Conservation (phyloP, 1,284 basidiomycete species). For the Lentinus polychrous region DNA sequence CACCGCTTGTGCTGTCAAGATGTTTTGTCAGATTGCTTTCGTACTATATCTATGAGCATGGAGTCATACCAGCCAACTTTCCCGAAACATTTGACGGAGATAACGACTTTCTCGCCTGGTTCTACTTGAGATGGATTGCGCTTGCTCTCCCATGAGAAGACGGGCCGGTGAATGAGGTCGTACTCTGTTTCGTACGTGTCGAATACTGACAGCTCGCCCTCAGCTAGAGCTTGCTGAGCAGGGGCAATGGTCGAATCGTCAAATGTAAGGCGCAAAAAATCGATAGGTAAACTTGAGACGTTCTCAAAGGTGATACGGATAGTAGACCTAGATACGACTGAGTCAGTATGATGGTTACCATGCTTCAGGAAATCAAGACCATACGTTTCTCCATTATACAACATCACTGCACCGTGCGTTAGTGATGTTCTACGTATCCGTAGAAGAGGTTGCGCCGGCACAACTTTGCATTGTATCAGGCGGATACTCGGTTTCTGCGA, state of each 20-base stretch:
- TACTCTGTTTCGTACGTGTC: slow-evolving; percentile 91
- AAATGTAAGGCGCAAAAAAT: slow-evolving; percentile 82
- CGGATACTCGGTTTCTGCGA: slow-evolving; percentile 25
- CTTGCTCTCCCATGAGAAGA: slow-evolving; percentile 70
- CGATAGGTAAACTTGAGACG: slow-evolving; percentile 72
- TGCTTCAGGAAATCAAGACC: slow-evolving; percentile 18
- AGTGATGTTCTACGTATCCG: slow-evolving; percentile 83
- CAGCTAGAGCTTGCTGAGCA: slow-evolving; percentile 69
- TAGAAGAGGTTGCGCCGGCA: slow-evolving; percentile 82
- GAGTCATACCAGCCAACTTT: slow-evolving; percentile 82
- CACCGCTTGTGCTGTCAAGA: slow-evolving; percentile 59
- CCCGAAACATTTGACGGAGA: slow-evolving; percentile 75
- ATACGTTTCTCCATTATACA: slow-evolving; percentile 89
- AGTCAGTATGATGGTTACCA: slow-evolving; percentile 10
- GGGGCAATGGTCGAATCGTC: slow-evolving; percentile 82
- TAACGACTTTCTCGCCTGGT: slow-evolving; percentile 63
- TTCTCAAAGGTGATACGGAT: slow-evolving; percentile 88
- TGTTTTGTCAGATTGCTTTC: neutral
- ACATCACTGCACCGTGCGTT: slow-evolving; percentile 86
- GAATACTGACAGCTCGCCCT: slow-evolving; percentile 75
- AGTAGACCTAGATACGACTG: slow-evolving; percentile 46
- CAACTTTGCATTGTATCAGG: slow-evolving; percentile 72
- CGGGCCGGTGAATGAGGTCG: slow-evolving; percentile 70
- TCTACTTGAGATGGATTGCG: slow-evolving; percentile 49
- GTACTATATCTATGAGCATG: neutral